Percentiles rank a stretch among this genome's conserved stretches.
phyloP scores from a whole-genome alignment of 345 rosid species.

The Erysimum cheiranthoides region DNA sequence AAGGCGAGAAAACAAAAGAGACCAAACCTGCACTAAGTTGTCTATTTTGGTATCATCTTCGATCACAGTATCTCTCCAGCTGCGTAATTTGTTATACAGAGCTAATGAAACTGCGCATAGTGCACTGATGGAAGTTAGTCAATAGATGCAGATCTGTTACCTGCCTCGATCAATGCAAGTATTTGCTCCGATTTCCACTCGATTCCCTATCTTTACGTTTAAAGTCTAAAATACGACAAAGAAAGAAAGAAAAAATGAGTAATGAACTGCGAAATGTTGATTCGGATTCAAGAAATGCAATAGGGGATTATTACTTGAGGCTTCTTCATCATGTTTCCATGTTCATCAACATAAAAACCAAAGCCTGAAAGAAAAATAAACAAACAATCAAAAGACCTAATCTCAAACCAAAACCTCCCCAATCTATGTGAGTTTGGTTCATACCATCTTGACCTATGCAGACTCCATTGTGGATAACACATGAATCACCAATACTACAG shows the following conservation, averaged over 20 bases:
- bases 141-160: constrained; percentile 43
- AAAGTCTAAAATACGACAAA: constrained; percentile 49
- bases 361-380: constrained; percentile 53
- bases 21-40: constrained; percentile 75
- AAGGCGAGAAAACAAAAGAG: neutral
- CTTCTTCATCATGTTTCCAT: constrained; percentile 74
- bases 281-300: constrained; percentile 36
- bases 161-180: constrained; percentile 89
- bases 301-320: constrained; percentile 60
- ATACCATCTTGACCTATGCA: constrained; percentile 92
- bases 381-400: neutral
- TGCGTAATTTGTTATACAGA: constrained; percentile 44
- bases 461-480: constrained; percentile 75
- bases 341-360: constrained; percentile 74
- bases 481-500: constrained; percentile 69
- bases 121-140: constrained; percentile 9
- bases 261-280: neutral
- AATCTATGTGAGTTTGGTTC: neutral
- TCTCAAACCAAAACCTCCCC: neutral
- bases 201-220: constrained; percentile 63
- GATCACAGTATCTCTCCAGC: constrained; percentile 84
- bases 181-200: constrained; percentile 84
- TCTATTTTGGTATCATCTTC: constrained; percentile 83
- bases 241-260: neutral
- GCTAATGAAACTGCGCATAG: neutral